phyloP scores from a whole-genome alignment of 345 rosid species.

The Populus pruinosa region DNA sequence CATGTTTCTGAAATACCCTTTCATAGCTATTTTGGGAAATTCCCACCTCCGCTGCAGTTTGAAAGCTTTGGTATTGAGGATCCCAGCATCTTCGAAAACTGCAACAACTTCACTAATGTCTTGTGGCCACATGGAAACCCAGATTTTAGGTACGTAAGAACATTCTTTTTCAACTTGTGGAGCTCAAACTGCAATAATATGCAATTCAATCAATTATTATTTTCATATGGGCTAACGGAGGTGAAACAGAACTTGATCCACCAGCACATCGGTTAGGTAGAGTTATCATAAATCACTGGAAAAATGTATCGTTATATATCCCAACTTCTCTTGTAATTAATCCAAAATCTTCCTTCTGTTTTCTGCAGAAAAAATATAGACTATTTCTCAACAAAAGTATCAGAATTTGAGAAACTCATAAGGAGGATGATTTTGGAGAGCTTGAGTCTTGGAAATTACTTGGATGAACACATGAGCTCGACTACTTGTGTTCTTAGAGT shows the following conservation, averaged over 20 bases:
- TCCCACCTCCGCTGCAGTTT: conserved; percentile 10
- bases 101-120: conserved; percentile 18
- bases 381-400: conserved; percentile 19
- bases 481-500: conserved; percentile 5
- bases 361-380: conserved; percentile 18
- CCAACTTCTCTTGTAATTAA: too few species aligned
- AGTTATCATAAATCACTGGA: too few species aligned
- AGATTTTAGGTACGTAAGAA: conserved; percentile 18
- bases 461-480: conserved; percentile 18
- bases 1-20: conserved; percentile 36
- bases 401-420: conserved; percentile 26
- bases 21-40: conserved; percentile 31
- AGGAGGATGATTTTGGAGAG: conserved; percentile 20
- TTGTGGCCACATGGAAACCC: conserved; percentile 42
- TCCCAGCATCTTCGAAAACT: conserved; percentile 4
- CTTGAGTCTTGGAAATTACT: conserved; percentile 18
- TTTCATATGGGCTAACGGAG: too few species aligned
- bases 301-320: too few species aligned
- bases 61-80: conserved; percentile 37
- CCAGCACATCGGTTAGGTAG: not conserved
- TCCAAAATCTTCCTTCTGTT: not conserved
- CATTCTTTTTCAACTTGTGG: not conserved
- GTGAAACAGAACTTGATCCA: too few species aligned
- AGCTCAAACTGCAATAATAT: too few species aligned
- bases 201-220: too few species aligned